phyloP scores from a whole-genome alignment of 257 asterid genomes.

The Solanum chaucha region DNA sequence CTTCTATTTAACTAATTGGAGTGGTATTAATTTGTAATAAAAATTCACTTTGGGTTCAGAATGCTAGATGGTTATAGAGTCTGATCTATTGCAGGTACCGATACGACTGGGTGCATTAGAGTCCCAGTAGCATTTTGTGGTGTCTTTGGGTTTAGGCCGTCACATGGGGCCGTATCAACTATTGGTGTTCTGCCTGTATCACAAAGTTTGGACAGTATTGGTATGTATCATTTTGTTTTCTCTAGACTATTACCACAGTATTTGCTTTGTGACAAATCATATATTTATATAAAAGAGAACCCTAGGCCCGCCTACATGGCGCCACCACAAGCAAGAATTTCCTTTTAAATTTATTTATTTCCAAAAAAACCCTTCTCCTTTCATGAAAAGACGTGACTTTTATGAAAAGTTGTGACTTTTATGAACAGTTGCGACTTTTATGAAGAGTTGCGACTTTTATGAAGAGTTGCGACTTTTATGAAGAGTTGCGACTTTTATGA shows the following conservation, averaged over 20 bases:
- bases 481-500: too few species aligned
- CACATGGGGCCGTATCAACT: constrained; percentile 66
- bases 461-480: too few species aligned
- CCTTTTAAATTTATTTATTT: too few species aligned
- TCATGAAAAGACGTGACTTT: too few species aligned
- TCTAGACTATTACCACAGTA: background rate
- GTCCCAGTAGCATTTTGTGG: constrained; percentile 67
- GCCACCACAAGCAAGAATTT: too few species aligned
- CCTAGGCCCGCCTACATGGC: too few species aligned
- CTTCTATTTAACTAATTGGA: background rate
- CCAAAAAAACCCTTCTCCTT: too few species aligned
- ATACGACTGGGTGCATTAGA: constrained; percentile 50
- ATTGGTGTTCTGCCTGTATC: constrained; percentile 79
- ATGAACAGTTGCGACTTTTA: too few species aligned
- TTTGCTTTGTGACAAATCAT: background rate
- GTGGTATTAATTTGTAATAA: background rate
- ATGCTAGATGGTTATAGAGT: background rate
- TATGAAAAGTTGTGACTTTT: too few species aligned
- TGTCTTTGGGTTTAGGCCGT: constrained; percentile 75
- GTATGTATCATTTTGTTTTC: constrained; percentile 30
- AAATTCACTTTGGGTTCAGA: background rate
- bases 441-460: too few species aligned
- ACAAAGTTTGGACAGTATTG: constrained; percentile 82
- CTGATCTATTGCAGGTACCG: constrained; percentile 41
- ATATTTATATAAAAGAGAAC: too few species aligned